Base-by-base conservation (phyloP, 2,329 filamentous ascomycete genomes). In the Dactylella cylindrospora region DNA sequence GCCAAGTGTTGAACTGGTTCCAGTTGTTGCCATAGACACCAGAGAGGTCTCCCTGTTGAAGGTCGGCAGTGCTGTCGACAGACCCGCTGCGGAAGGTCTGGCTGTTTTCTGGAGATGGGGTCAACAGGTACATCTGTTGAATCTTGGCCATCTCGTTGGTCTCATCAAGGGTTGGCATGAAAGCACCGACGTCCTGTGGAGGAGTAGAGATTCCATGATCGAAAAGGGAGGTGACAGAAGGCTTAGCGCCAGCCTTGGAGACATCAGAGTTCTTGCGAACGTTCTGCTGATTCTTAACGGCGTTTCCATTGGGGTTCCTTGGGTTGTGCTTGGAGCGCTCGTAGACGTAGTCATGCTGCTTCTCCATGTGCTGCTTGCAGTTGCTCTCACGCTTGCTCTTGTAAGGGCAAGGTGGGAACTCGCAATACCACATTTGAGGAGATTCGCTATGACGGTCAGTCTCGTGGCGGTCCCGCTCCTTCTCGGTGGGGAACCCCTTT, bases 311-410 rank as follows among this genome's bases (percentile, higher is more conserved):
- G 12, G 49, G 64, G 25, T 64, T 68, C n/a, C 66, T 57, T 1
- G 65, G 66, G 70, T 94, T 95, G 73, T 86, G 90, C 80, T 96
- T 96, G 60, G 89, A 91, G 66, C 91, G 86, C 51, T 90, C 80
- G 68, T 96, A 96, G n/a, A 79, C 79, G 86, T 88, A 95, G 57
- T 85, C 84, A 70, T 97, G 90, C 0, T 88, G 86, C 74, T 96
- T 96, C 77, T 97, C 91, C 90, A 96, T 96, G 75, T 97, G 90
- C 74, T 96, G 91, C 73, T 96, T 96, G 80, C 89, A 94, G 74
- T 97, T 97, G 65, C 87, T 93, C 76, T 95, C 87, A 59, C 90
- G 85, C 79, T 97, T 97, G 8, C 90, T 95, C 70, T 89, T 86
- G 77, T 97, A 97, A 0, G 87, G 84, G 78, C 93, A 97, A 19